These are phyloP conservation scores for Aphanomyces invadans DNA, from an alignment of 352 stramenopile genomes.

Conservation along the genomic window DNA sequence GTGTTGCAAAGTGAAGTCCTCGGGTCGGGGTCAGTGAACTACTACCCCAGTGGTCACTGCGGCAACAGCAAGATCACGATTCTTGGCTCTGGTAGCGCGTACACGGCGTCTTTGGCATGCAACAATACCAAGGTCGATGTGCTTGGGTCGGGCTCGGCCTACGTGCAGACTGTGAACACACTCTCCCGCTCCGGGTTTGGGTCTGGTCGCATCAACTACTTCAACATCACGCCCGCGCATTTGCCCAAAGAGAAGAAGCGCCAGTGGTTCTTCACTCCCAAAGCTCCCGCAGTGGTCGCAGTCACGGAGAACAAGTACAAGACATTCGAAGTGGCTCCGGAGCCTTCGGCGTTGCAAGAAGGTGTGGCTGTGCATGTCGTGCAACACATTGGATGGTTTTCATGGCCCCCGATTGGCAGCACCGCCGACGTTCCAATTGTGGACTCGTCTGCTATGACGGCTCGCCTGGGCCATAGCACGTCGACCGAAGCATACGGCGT, in stretches of 20 bases:
- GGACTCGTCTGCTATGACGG: background rate
- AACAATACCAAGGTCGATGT: background rate
- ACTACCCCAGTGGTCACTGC: slow-evolving; percentile 12
- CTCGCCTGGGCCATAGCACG: background rate
- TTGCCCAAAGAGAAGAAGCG: slow-evolving; percentile 1
- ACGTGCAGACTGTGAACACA: slow-evolving; percentile 13
- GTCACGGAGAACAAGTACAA: background rate
- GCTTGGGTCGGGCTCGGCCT: slow-evolving; percentile 7
- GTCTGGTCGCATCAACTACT: slow-evolving; percentile 16
- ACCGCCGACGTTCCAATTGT: background rate
- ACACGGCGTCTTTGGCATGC: slow-evolving; percentile 9
- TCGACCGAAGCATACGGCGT: background rate
- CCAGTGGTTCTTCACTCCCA: background rate
- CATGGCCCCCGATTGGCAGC: background rate
- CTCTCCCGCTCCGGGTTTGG: slow-evolving; percentile 4
- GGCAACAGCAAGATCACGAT: slow-evolving; percentile 12
- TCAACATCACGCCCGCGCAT: slow-evolving; percentile 11
- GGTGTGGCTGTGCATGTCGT: background rate
- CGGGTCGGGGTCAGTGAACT: slow-evolving; percentile 11
- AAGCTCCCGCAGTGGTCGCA: background rate
- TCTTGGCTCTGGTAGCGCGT: background rate
- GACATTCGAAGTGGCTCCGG: background rate
- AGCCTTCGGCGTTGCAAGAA: background rate
- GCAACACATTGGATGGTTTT: background rate
- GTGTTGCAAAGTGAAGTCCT: slow-evolving; percentile 2